These are phyloP conservation scores for Leccinellum albellum DNA, from an alignment of 768 basidiomycete genomes.

Conservation along the genomic window DNA sequence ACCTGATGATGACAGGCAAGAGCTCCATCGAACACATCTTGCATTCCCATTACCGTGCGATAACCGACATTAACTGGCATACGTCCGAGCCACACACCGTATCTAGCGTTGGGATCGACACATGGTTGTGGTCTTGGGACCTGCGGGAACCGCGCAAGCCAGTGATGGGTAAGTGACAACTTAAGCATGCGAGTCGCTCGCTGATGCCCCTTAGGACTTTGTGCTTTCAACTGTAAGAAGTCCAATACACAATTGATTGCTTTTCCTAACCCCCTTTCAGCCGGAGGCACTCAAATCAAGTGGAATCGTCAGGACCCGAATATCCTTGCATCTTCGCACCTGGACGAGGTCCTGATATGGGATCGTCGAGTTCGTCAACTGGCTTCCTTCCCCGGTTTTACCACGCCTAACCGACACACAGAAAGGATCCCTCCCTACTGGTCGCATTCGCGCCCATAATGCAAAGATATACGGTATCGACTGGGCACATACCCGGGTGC, in stretches of 20 bases:
- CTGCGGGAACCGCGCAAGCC: constrained; percentile 67
- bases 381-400: background rate
- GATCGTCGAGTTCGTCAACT: constrained; percentile 71
- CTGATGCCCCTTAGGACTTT: constrained; percentile 40
- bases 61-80: constrained; percentile 99
- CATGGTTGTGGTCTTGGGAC: constrained; percentile 96
- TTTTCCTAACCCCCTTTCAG: constrained; percentile 34
- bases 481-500: constrained; percentile 75
- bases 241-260: background rate
- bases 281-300: constrained; percentile 91
- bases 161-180: constrained; percentile 48
- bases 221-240: constrained; percentile 51
- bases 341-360: constrained; percentile 87
- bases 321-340: constrained; percentile 85
- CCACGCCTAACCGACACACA: constrained; percentile 28
- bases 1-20: constrained; percentile 68
- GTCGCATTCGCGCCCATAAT: constrained; percentile 74
- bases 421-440: constrained; percentile 86
- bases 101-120: constrained; percentile 88
- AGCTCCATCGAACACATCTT: constrained; percentile 83
- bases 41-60: constrained; percentile 88
- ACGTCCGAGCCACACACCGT: constrained; percentile 79
- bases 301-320: constrained; percentile 90
- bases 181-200: background rate
- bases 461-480: constrained; percentile 97